phyloP scores from a whole-genome alignment of 2,329 filamentous ascomycete genomes.

The Aotearoamyces nothofagi region DNA sequence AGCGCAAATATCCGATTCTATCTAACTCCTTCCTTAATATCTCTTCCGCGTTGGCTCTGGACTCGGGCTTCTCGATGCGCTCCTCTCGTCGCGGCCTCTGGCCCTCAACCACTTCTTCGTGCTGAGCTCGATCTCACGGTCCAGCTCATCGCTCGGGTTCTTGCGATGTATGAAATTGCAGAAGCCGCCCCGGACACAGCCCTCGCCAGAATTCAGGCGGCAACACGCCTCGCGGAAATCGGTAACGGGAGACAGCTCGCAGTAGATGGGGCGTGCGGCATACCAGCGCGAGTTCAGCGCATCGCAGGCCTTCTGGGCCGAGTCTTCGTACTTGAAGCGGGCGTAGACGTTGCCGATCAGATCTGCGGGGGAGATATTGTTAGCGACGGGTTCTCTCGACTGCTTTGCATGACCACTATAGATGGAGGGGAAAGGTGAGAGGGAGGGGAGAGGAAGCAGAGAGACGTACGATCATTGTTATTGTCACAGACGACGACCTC shows the following conservation, averaged over 20 bases:
- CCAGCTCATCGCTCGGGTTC: constrained; percentile 78
- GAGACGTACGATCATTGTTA: constrained; percentile 78
- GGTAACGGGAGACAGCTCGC: constrained; percentile 90
- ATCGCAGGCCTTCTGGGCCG: constrained; percentile 85
- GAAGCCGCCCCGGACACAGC: constrained; percentile 89
- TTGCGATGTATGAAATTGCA: constrained; percentile 99
- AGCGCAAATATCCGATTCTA: too few relatives aligned
- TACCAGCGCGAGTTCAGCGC: constrained; percentile 93
- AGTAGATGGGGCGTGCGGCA: constrained; percentile 92
- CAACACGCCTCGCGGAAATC: constrained; percentile 98
- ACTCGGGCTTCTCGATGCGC: constrained; percentile 66
- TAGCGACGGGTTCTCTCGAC: too few relatives aligned
- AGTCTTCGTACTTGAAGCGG: constrained; percentile 99
- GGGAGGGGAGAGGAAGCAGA: constrained; percentile 3
- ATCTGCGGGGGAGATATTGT: constrained; percentile 32
- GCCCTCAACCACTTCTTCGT: constrained; percentile 95
- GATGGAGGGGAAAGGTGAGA: background rate
- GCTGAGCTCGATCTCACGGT: constrained; percentile 69
- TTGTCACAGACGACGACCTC: constrained; percentile 98
- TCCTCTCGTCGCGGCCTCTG: constrained; percentile 72
- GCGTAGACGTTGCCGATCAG: constrained; percentile 98
- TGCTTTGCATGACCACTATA: too few relatives aligned
- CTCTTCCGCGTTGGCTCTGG: constrained; percentile 69
- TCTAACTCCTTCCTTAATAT: constrained; percentile 29
- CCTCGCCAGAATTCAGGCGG: constrained; percentile 83